Base-by-base conservation (phyloP, 2,329 filamentous ascomycete species). In the Plectosphaerella plurivora region DNA sequence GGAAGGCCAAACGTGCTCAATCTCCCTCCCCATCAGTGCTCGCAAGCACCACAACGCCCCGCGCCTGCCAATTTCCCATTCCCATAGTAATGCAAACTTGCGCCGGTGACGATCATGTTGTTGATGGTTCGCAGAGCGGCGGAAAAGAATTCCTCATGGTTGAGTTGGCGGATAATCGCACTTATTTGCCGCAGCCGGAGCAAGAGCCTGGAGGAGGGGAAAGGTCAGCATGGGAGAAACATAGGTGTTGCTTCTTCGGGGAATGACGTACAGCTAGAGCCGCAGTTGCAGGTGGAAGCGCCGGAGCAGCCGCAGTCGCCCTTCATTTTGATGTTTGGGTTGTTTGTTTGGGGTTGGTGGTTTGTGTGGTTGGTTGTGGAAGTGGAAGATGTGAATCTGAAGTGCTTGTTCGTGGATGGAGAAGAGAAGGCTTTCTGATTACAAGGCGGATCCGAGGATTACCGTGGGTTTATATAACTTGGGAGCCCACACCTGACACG, bases 251-350 rank as follows among this genome's bases (percentile, higher is more conserved):
- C 16, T 44, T 52, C 50, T 49, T 49, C 52, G 50, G 45, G 51
- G 41, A 55, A 57, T 49, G 50, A 58, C 49, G 45, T 51, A 55
- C 57, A 58, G 57, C 50, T 51, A 28, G 57, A 50, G 53, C 57
- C 57, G 57, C 57, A 59, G 52, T 59, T 57, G 53, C 57, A 59
- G 50, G 53, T 50, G 47, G 55, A 57, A 50, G 57, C 47, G 56
- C 57, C 55, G 55, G 57, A 59, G 57, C 57, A 59, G 57, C 57
- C 57, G 45, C 57, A 59, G 53, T 58, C 57, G 53, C 57, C 57
- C 57, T 59, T 59, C 57, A 59, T 59, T 55, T 58, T 59, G 56
- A 53, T 55, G 55, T 51, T 57, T 51, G 53, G 39, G 52, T 50
- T 49, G 50, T 10, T 51, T 48, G 45, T 46, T 18, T 25, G 36